These are phyloP conservation scores for Eruca vesicaria DNA, from an alignment of 441 rosid species.

Conservation along the genomic window DNA sequence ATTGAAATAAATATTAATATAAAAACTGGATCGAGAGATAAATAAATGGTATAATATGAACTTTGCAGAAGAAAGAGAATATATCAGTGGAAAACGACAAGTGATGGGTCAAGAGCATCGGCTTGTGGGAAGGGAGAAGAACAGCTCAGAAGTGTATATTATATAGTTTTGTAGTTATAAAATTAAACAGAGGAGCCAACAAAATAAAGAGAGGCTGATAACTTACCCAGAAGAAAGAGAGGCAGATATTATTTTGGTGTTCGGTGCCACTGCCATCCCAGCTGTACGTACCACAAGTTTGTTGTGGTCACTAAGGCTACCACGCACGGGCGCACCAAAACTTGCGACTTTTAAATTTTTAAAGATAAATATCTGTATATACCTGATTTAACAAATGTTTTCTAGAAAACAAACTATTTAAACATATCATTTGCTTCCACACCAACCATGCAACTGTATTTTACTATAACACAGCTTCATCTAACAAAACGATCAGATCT, in stretches of 20 bases:
- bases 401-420: not conserved
- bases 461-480: not conserved
- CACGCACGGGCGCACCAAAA: slow-evolving; percentile 6
- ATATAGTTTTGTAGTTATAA: not conserved
- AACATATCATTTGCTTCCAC: not conserved
- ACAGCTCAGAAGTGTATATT: slow-evolving; percentile 14
- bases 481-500: not conserved
- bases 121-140: slow-evolving; percentile 12
- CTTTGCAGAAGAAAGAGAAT: slow-evolving; percentile 18
- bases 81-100: slow-evolving; percentile 28
- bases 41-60: not conserved
- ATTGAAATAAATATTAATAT: not conserved
- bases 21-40: slow-evolving; percentile 1
- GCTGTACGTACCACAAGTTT: not conserved
- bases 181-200: not conserved
- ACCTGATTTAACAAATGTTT: not conserved
- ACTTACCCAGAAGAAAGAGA: not conserved
- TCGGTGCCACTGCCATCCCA: slow-evolving; percentile 1
- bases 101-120: slow-evolving; percentile 28
- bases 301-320: not conserved
- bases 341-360: not conserved
- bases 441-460: not conserved
- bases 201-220: not conserved
- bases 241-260: not conserved
- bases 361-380: not conserved